phyloP scores from a whole-genome alignment of 257 asterid species.

The Nicotiana obtusifolia region DNA sequence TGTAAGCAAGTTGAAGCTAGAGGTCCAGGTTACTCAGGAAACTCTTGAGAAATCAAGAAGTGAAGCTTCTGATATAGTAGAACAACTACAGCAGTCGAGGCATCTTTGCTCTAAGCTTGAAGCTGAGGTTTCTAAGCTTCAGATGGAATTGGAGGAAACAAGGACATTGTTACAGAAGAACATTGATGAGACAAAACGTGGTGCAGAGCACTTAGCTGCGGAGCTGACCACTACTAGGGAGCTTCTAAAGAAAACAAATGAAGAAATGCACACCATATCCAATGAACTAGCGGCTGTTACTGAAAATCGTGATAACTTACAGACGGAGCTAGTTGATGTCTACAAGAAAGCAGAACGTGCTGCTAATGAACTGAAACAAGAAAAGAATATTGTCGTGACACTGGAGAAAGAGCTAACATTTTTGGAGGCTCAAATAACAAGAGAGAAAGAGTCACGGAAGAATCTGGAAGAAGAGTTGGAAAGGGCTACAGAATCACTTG shows the following conservation, averaged over 20 bases:
- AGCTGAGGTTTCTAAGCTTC: slow-evolving; percentile 38
- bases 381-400: slow-evolving; percentile 30
- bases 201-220: slow-evolving; percentile 27
- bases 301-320: slow-evolving; percentile 37
- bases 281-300: slow-evolving; percentile 38
- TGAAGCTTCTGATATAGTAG: slow-evolving; percentile 47
- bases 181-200: slow-evolving; percentile 37
- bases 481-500: slow-evolving; percentile 51
- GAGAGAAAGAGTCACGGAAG: slow-evolving; percentile 43
- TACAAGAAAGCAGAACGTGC: slow-evolving; percentile 40
- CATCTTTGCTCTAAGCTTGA: slow-evolving; percentile 47
- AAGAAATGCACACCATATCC: slow-evolving; percentile 36
- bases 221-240: slow-evolving; percentile 43
- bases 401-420: slow-evolving; percentile 41
- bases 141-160: slow-evolving; percentile 42
- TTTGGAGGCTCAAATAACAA: slow-evolving; percentile 33
- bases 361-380: slow-evolving; percentile 39
- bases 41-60: slow-evolving; percentile 42
- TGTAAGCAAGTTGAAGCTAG: slow-evolving; percentile 37
- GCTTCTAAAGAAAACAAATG: slow-evolving; percentile 38
- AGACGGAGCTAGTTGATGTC: slow-evolving; percentile 47
- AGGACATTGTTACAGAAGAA: slow-evolving; percentile 36
- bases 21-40: slow-evolving; percentile 32
- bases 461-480: slow-evolving; percentile 50
- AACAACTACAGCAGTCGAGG: slow-evolving; percentile 46